Base-by-base conservation (phyloP, 1,284 basidiomycete genomes). In the Melanopsichium pennsylvanicum region DNA sequence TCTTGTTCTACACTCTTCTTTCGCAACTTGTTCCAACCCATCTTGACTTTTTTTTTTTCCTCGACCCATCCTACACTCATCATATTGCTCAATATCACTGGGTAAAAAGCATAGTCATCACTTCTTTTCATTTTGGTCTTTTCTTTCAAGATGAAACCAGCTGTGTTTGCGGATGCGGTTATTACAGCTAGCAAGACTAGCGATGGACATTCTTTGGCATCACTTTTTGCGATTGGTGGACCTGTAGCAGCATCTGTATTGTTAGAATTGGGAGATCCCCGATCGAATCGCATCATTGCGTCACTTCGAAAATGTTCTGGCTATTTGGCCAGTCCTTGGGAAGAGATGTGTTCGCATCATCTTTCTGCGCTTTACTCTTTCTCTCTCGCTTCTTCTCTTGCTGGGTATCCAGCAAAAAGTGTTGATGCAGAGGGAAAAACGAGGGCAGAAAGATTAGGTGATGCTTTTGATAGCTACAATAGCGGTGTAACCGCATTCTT, bases 381-480 rank as follows among this genome's bases (percentile, higher is more conserved):
- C 10, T 71, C 64, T 1, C 36, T 74, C 29, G 51, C 50, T 18
- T 61, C 58, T 12, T 49, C 68, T 7, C 36, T 72, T 1, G 11
- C 44, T 7, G 32, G 12, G 21, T 49, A 34, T 13, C 29, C 50
- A 15, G 15, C 11, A 0, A 26, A 46, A 5, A 31, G 33, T 2
- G 22, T 49, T n/a, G 69, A 71, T 36, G 48, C 48, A 1, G 59
- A 63, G 19, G 64, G 69, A 7, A 63, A 50, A 34, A 68, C 43
- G 1, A 34, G 54, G 0, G 39, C 50, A n/a, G 57, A 67, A 18
- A 21, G 74, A 27, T 21, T 74, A 41, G 46, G 45, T 8, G 62
- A 70, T 16, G 56, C 72, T 3, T 63, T 60, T 36, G 73, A 77
- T n/a, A 72, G 64, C n/a, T 52, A 72, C 44, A 74, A 76, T 21